Conservation (phyloP, 306 rosid genomes). For the Prunus mume region DNA sequence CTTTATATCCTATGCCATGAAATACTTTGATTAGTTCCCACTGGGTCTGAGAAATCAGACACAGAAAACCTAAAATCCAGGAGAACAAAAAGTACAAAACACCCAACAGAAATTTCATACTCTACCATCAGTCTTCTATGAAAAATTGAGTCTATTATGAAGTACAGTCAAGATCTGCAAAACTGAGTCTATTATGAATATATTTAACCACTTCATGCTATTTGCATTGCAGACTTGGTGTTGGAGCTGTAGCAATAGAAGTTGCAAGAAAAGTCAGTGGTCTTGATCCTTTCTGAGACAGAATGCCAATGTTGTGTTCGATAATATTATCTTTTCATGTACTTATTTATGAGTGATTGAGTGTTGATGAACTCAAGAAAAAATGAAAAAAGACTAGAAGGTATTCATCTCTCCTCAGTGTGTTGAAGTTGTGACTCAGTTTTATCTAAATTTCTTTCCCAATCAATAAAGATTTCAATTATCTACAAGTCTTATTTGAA, state of each 20-base stretch:
- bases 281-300: constrained; percentile 21
- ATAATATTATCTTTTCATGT: constrained; percentile 29
- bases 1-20: background rate
- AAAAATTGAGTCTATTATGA: too few relatives aligned
- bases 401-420: constrained; percentile 7
- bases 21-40: background rate
- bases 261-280: constrained; percentile 22
- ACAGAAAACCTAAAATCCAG: constrained; percentile 5
- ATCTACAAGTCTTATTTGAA: constrained; percentile 22
- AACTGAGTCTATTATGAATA: constrained; percentile 18
- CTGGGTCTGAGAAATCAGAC: background rate
- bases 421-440: constrained; percentile 23
- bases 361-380: constrained; percentile 12
- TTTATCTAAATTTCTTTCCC: constrained; percentile 19
- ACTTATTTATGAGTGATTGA: constrained; percentile 19
- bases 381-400: background rate
- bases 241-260: constrained; percentile 71
- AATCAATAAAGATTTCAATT: constrained; percentile 19
- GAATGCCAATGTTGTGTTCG: constrained; percentile 37
- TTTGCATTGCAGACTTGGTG: constrained; percentile 77
- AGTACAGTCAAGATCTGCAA: constrained; percentile 5
- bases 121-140: background rate
- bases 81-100: background rate
- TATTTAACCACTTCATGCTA: constrained; percentile 28
- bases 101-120: background rate